Base-by-base conservation (phyloP, 106 monocot genomes). In the Amphibolis antarctica region DNA sequence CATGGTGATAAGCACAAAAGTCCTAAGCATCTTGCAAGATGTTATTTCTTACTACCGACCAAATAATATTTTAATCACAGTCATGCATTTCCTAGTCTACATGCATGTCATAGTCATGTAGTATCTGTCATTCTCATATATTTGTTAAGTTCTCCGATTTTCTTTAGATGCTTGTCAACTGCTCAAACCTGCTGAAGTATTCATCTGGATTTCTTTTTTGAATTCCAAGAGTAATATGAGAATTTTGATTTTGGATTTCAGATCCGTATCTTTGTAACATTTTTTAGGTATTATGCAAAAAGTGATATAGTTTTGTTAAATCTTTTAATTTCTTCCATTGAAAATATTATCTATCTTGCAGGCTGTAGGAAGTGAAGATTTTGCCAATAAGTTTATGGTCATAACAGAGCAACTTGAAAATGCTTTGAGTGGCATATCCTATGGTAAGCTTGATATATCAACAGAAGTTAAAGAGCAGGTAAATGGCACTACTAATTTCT, bases 391-490 rank as follows among this genome's bases (percentile, higher is more conserved):
- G 52, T 79, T 89, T 69, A 59, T 66, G 31, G 76, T 69, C 12
- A 81, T 81, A 7, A 79, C 85, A 15, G 72, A 78, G 46, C 55
- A 71, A 50, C 81, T 93, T 64, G 83, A 86, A 60, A 71, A 81
- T 24, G 79, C 89, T 29, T 58, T 93, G 31, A 63, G 76, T 73
- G 71, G 23, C 14, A 53, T 93, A 51, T 66, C 83, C 20, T 93
- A 83, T 62, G 62, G 78, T 27, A 72, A 79, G 24, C 67, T 88
- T 28, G 69, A 78, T 47, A 83, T 93, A 60, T 77, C 85, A 42
- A 77, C 83, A 75, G 93, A 93, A 74, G 88, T 93, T 44, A 57
- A 57, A 70, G 93, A 93, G 66, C 88, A 83, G 93, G 93, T 93
- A 80, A 72, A 26, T 22, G 17, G 0, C n/a, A 19, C 17, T 49